phyloP scores from a whole-genome alignment of 2,329 filamentous ascomycete genomes.

The Hypomyces perniciosus region DNA sequence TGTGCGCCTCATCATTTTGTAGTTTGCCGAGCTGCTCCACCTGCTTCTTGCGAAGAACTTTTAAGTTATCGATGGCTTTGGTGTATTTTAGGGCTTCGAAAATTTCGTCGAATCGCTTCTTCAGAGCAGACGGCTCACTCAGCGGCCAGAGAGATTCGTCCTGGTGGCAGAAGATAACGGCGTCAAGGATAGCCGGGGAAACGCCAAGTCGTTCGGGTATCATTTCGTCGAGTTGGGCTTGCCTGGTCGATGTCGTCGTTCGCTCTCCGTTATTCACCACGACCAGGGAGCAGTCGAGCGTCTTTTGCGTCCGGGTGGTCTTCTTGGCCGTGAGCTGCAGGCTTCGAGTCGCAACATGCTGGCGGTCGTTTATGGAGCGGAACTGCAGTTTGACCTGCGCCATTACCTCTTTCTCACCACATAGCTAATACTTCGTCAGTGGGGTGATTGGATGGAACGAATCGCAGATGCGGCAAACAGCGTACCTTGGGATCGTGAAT shows the following conservation, averaged over 20 bases:
- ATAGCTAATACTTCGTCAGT: constrained; percentile 45
- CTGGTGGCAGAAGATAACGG: constrained; percentile 97
- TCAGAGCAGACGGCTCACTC: constrained; percentile 77
- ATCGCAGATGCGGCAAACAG: background rate
- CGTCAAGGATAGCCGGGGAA: constrained; percentile 81
- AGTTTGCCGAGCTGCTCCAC: constrained; percentile 66
- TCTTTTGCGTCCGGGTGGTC: constrained; percentile 67
- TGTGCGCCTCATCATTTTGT: constrained; percentile 68
- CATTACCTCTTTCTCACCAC: constrained; percentile 79
- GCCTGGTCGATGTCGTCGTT: constrained; percentile 69
- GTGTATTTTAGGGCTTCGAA: constrained; percentile 97
- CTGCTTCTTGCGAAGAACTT: constrained; percentile 75
- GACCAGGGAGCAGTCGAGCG: constrained; percentile 72
- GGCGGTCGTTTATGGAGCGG: constrained; percentile 67
- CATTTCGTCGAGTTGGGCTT: constrained; percentile 74
- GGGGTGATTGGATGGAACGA: background rate
- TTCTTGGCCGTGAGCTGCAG: constrained; percentile 86
- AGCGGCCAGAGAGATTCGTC: constrained; percentile 97
- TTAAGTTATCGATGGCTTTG: constrained; percentile 94
- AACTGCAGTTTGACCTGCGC: constrained; percentile 91
- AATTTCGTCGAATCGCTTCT: constrained; percentile 95
- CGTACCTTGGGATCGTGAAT: constrained; percentile 89
- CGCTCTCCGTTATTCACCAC: constrained; percentile 76
- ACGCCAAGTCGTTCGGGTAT: constrained; percentile 86
- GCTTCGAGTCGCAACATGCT: constrained; percentile 77